These are phyloP conservation scores for Amanita pallidorosea DNA, from an alignment of 768 basidiomycete species.

Conservation along the genomic window DNA sequence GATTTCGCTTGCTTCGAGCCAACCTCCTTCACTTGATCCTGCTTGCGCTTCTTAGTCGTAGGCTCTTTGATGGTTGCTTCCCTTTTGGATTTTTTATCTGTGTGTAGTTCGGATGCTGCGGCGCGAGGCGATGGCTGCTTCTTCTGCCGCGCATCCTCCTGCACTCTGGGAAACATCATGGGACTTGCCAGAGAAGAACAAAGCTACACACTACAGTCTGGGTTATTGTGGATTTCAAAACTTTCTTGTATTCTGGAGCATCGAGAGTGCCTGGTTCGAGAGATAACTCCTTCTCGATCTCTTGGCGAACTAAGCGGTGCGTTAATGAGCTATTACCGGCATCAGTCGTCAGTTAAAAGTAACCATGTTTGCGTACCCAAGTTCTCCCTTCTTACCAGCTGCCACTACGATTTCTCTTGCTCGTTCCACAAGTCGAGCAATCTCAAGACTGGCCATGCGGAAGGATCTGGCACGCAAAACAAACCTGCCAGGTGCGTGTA, in stretches of 20 bases:
- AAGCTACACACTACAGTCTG: slow-evolving; percentile 21
- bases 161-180: slow-evolving; percentile 7
- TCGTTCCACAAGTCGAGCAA: slow-evolving; percentile 18
- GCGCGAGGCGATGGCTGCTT: neutral
- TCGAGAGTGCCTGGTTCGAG: slow-evolving; percentile 36
- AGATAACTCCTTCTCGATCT: slow-evolving; percentile 34
- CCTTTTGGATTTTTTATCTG: neutral
- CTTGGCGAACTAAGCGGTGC: slow-evolving; percentile 35
- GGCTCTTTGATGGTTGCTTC: neutral
- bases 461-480: too few species aligned
- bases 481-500: too few species aligned
- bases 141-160: slow-evolving; percentile 4
- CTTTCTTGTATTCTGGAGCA: slow-evolving; percentile 29
- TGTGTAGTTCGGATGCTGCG: neutral
- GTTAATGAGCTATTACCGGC: slow-evolving; percentile 28
- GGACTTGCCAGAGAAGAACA: slow-evolving; percentile 2
- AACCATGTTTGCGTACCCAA: slow-evolving; percentile 15
- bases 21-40: slow-evolving; percentile 9
- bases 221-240: slow-evolving; percentile 32
- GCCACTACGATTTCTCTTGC: slow-evolving; percentile 21
- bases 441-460: slow-evolving; percentile 16
- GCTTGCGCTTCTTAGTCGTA: neutral
- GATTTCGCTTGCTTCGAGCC: slow-evolving; percentile 9
- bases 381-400: slow-evolving; percentile 16
- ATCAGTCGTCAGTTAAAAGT: neutral